Base-by-base conservation (phyloP, 768 basidiomycete genomes). In the Collybia nuda region DNA sequence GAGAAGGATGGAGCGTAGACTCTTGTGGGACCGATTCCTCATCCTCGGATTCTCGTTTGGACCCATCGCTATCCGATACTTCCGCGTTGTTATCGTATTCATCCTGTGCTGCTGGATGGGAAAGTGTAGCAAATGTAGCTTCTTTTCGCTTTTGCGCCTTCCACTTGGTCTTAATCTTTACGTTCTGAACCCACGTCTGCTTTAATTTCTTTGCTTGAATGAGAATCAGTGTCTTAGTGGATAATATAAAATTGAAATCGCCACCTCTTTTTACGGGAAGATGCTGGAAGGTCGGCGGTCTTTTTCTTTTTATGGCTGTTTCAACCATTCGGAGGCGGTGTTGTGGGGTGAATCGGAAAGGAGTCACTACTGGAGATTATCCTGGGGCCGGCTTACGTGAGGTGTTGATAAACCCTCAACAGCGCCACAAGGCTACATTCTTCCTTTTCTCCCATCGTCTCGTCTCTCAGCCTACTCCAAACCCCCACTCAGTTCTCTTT, bases 111-210 rank as follows among this genome's bases (percentile, higher is more conserved):
- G 44, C 47, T 32, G 48, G 52, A 21, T 62, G n/a, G 54, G 55
- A 51, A 28, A 55, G 56, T 15, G 59, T 40, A 22, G 63, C 61
- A 28, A 58, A 50, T 29, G 69, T 45, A 15, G 65, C 71, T 51
- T 73, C 69, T 48, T 71, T 76, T 51, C 77, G 77, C 70, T 86
- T 89, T 70, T 88, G 75, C 29, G 80, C 74, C 60, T 79, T 86
- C 88, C 90, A 93, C 71, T 86, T 79, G 57, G 79, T 81, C 61
- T 86, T 88, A 49, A 91, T 79, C 69, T 91, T 92, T 52, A 78
- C 78, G 53, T 78, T 83, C 49, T 87, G 77, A 8, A 95, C 78
- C 83, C 93, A 94, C 51, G 81, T 77, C 62, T 81, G 78, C 68
- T 93, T 95, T 51, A 95, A 73, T 58, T 84, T 85, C 65, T 81